Percentiles rank a stretch among this genome's conserved stretches.
phyloP scores from a whole-genome alignment of 108 stramenopile species.

The Skeletonema marinoi region DNA sequence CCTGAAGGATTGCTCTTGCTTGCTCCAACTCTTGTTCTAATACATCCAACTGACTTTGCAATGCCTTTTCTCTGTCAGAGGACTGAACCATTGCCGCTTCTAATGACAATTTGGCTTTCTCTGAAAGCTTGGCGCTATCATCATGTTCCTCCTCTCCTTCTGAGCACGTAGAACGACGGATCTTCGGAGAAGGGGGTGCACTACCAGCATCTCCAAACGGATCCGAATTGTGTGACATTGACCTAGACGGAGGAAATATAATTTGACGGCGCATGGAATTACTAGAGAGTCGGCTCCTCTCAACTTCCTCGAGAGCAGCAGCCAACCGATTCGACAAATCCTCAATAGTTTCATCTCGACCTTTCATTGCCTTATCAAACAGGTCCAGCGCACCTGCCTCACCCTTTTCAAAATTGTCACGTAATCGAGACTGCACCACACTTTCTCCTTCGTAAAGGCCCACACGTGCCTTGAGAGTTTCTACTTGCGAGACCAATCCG shows the following conservation, averaged over 20 bases:
- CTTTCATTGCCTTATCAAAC: constrained; percentile 35
- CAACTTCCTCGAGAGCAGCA: constrained; percentile 47
- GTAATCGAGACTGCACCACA: constrained; percentile 31
- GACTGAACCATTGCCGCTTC: constrained; percentile 31
- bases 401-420: constrained; percentile 37
- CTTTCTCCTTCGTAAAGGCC: constrained; percentile 47
- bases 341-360: constrained; percentile 52
- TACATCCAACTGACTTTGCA: constrained; percentile 60
- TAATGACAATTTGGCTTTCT: constrained; percentile 25
- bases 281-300: constrained; percentile 44
- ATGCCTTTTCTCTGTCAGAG: constrained; percentile 37
- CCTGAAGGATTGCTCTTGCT: background rate
- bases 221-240: constrained; percentile 6
- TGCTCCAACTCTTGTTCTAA: constrained; percentile 73
- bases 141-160: constrained; percentile 6
- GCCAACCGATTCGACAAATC: constrained; percentile 54
- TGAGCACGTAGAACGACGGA: background rate
- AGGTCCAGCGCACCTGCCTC: constrained; percentile 31
- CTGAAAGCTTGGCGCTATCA: constrained; percentile 9
- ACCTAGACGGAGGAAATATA: constrained; percentile 50
- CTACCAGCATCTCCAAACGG: background rate
- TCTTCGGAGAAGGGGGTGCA: background rate
- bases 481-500: constrained; percentile 46
- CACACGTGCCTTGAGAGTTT: constrained; percentile 47
- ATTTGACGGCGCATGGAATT: constrained; percentile 54